Percentiles rank a stretch among this genome's conserved stretches.
These are phyloP conservation scores for Camellia japonica DNA, from an alignment of 148 eudicot species.

Conservation along the genomic window DNA sequence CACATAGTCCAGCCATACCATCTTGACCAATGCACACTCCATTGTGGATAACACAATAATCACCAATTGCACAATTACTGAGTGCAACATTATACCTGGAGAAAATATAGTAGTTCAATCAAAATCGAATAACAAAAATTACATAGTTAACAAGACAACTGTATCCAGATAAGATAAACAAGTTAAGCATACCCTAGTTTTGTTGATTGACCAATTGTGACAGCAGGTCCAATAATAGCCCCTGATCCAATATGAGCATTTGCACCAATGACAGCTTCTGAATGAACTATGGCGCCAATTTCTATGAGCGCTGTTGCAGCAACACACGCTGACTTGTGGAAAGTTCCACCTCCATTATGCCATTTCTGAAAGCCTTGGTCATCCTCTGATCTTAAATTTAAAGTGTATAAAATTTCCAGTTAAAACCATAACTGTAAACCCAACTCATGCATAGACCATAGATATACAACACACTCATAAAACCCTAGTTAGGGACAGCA, in stretches of 20 bases:
- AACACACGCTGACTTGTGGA: slow-evolving; percentile 59
- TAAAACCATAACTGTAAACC: neutral
- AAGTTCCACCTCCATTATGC: slow-evolving; percentile 78
- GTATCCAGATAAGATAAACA: neutral
- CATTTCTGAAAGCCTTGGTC: slow-evolving; percentile 54
- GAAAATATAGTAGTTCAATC: slow-evolving; percentile 13
- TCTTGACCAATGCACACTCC: slow-evolving; percentile 97
- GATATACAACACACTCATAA: neutral
- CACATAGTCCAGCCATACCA: slow-evolving; percentile 38
- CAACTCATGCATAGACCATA: neutral
- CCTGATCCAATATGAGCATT: slow-evolving; percentile 81
- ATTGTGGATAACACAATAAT: slow-evolving; percentile 74
- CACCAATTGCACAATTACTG: slow-evolving; percentile 70
- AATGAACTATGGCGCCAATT: slow-evolving; percentile 78
- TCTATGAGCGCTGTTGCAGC: slow-evolving; percentile 69
- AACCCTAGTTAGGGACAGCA: neutral
- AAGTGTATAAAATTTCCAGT: slow-evolving; percentile 15
- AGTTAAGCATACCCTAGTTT: slow-evolving; percentile 61
- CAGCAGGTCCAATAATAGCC: slow-evolving; percentile 69
- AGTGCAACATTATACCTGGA: slow-evolving; percentile 86
- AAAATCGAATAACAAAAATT: neutral
- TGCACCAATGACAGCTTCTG: slow-evolving; percentile 56
- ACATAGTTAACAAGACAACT: neutral
- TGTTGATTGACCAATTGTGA: slow-evolving; percentile 70
- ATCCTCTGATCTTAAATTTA: slow-evolving; percentile 47